Evolutionary conservation across 2,329 filamentous ascomycete genomes (phyloP).

Genomic region (Fusarium drepaniforme): DNA sequence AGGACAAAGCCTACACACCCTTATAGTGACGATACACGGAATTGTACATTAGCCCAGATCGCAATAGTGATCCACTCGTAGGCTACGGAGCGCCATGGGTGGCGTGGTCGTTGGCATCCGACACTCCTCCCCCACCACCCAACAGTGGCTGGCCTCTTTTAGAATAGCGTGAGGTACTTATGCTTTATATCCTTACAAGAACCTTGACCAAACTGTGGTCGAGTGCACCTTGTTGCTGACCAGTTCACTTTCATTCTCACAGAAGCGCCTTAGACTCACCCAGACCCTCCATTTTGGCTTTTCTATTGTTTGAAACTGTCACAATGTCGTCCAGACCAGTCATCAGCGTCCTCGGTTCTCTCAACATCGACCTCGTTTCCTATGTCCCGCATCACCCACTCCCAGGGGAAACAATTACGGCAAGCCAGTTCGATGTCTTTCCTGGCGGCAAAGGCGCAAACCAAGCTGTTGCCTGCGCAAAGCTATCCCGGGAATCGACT

Average conservation of each 20-base stretch:
- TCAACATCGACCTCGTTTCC: slow-evolving; percentile 81
- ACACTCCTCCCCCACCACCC: not conserved
- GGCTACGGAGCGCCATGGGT: not conserved
- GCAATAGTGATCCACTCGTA: not conserved
- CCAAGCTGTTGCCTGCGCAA: slow-evolving; percentile 77
- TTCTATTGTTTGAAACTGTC: not conserved
- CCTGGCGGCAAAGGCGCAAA: slow-evolving; percentile 80
- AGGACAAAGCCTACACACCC: not conserved
- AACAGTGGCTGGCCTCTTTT: not conserved
- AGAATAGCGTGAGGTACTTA: not conserved
- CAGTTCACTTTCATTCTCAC: not conserved
- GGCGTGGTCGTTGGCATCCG: not conserved
- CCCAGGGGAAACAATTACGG: slow-evolving; percentile 77
- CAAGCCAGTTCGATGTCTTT: slow-evolving; percentile 72
- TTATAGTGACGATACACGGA: not conserved
- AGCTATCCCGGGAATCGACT: slow-evolving; percentile 60
- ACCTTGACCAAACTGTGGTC: no score
- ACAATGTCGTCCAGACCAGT: slow-evolving; percentile 2
- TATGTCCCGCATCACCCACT: slow-evolving; percentile 75
- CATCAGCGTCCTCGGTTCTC: slow-evolving; percentile 68
- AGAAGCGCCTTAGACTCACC: not conserved
- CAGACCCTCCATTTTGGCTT: not conserved
- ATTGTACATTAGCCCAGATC: not conserved
- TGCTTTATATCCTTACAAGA: no score
- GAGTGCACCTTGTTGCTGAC: no score